Evolutionary conservation across 2,329 filamentous ascomycete species (phyloP), one percentile per base, ranked within the genome.

Genomic region (Pseudocercospora ulei): DNA sequence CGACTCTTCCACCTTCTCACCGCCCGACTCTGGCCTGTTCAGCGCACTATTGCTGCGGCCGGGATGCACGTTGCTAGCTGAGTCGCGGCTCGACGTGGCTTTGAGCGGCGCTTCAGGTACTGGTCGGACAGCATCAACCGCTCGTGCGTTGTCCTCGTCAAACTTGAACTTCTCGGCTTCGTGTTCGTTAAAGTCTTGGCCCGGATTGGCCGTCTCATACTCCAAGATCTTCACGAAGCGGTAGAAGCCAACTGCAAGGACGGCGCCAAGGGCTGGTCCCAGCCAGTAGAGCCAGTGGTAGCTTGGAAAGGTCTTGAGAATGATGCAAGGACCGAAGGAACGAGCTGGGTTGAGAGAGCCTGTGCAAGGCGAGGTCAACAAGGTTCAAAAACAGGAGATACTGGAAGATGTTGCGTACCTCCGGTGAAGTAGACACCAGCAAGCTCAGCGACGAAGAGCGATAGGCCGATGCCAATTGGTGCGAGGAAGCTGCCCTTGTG

Each of bases 211-310:
- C 8, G 66, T 68, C 53, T 70, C 66, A 48, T 69, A 70, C 49
- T 70, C 66, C 18, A 70, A 58, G 12, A 58, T 38, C 50, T 69
- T 70, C 55, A 71, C 61, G 42, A 70, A 53, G 18, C 63, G 62
- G 52, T 70, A 70, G 50, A 70, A 67, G n/a, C 60, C 47, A 2
- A 67, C 66, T 7, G 67, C 66, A 2, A 70, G 40, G 7, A 68
- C 39, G 3, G 66, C 53, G 11, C 68, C 68, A 3, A 70, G 56
- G 4, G 60, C 44, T 3, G 67, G 67, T 1, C 68, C 68, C 29
- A 69, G 41, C 68, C 68, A 71, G 54, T 71, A 71, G 41, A 71
- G 66, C 66, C 67, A 70, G 50, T 70, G 67, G 43, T 68, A 62
- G 27, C 55, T 49, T 3, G 63, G 57, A 49, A 69, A 70, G 5